Evolutionary conservation across 257 asterid species (phyloP).

Genomic region (Nicotiana knightiana): DNA sequence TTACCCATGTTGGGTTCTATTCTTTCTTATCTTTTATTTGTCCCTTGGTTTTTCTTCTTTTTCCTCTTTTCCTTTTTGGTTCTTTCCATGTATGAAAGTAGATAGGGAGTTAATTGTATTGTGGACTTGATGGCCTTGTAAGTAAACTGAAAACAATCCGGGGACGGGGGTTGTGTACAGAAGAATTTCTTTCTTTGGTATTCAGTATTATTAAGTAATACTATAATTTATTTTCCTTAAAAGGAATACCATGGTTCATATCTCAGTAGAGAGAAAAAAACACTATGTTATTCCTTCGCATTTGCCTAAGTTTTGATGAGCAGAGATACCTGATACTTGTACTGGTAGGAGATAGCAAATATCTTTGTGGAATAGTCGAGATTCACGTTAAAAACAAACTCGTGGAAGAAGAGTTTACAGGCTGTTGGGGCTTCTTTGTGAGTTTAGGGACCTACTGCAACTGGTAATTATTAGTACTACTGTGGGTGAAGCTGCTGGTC

Average conservation of each 20-base stretch:
- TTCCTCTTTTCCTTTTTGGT: not conserved
- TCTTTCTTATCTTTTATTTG: not conserved
- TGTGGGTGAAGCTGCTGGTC: not conserved
- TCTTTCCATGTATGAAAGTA: conserved; percentile 23
- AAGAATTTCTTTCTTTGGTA: not conserved
- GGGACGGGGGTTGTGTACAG: conserved; percentile 12
- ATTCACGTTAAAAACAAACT: no score
- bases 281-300: not conserved
- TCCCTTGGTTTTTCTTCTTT: not conserved
- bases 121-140: conserved; percentile 6
- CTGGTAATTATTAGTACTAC: not conserved
- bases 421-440: not conserved
- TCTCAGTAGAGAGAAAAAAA: not conserved
- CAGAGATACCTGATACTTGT: not conserved
- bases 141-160: not conserved
- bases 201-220: not conserved
- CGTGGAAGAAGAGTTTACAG: not conserved
- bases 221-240: not conserved
- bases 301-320: not conserved
- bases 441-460: not conserved
- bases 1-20: not conserved
- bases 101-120: conserved; percentile 24
- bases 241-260: not conserved
- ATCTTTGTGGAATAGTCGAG: not conserved
- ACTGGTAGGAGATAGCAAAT: not conserved